Base-by-base conservation (phyloP, 345 rosid genomes). In the Linum lewisii region DNA sequence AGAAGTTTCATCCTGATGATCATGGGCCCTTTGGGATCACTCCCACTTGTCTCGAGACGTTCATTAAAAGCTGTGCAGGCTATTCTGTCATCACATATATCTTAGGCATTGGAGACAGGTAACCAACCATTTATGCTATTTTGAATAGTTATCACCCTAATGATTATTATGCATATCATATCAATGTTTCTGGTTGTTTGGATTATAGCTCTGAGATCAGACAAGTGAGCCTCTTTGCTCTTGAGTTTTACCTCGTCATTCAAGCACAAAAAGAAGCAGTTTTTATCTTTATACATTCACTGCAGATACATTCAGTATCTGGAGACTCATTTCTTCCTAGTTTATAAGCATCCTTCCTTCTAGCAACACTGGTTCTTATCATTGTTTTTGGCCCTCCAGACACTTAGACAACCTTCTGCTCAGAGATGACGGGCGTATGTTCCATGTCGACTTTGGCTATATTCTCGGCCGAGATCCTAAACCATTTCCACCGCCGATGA, bases 401-500 rank as follows among this genome's bases (percentile, higher is more conserved):
- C 97, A 93, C 72, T 79, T 93, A 59, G 99, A 93, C 75, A 93
- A 93, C 63, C 99, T 93, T 75, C 94, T 93, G 32, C 96, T 93
- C 45, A 78, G 92, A 62, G 99, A 89, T 32, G 97, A 93, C 75
- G 97, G 97, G 22, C 80, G 95, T 45, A 94, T 93, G 64, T 93
- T 93, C 80, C 97, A 93, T 64, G 99, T 93, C 65, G 99, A 93
- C 78, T 89, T 93, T 65, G 97, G 88, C 22, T 93, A 83, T 74
- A 93, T 89, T 73, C 95, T 93, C 45, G 99, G 99, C 57, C 88
- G 95, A 66, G 99, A 87, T 70, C 99, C 99, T 57, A 93, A 93
- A 74, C 99, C 94, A 24, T 93, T 93, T 69, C 99, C 99, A 51
- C 99, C 99, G 34, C 99, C 99, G 29, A 93, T 93, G 99, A 93